phyloP scores from a whole-genome alignment of 768 basidiomycete genomes.

The Mrakia frigida region DNA sequence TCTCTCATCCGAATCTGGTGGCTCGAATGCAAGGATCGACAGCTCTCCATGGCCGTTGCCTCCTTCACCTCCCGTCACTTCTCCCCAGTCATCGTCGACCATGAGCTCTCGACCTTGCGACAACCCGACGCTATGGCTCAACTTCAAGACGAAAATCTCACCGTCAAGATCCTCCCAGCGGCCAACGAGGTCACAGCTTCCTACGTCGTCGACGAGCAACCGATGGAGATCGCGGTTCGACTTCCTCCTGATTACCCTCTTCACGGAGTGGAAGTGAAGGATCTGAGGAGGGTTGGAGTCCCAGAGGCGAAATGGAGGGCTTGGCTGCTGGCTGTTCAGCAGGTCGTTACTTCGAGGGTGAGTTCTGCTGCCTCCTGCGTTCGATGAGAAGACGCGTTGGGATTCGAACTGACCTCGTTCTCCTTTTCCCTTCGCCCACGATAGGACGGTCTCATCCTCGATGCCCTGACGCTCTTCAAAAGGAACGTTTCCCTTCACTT shows the following conservation, averaged over 20 bases:
- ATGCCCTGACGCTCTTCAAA: slow-evolving; percentile 83
- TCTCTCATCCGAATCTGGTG: slow-evolving; percentile 82
- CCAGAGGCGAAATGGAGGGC: slow-evolving; percentile 84
- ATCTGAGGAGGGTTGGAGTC: slow-evolving; percentile 76
- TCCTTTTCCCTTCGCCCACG: too few species aligned
- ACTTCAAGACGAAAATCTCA: slow-evolving; percentile 65
- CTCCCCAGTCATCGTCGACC: slow-evolving; percentile 77
- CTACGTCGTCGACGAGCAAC: slow-evolving; percentile 88
- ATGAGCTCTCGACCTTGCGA: slow-evolving; percentile 68
- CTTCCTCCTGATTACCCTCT: slow-evolving; percentile 90
- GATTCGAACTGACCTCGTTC: slow-evolving; percentile 2
- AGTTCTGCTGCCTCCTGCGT: slow-evolving; percentile 39
- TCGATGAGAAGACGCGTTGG: background rate
- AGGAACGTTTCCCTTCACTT: slow-evolving; percentile 90
- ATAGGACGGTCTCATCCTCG: slow-evolving; percentile 83
- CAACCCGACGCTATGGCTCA: slow-evolving; percentile 43
- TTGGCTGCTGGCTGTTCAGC: slow-evolving; percentile 89
- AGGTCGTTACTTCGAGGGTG: slow-evolving; percentile 81
- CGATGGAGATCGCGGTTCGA: slow-evolving; percentile 77
- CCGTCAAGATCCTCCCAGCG: slow-evolving; percentile 65
- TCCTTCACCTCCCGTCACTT: slow-evolving; percentile 70
- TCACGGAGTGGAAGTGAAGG: slow-evolving; percentile 78
- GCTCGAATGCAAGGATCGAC: slow-evolving; percentile 79
- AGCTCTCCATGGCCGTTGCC: slow-evolving; percentile 68
- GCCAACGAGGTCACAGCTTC: slow-evolving; percentile 76